Base-by-base conservation (phyloP, 192 early-diverging fungal genomes). In the Pilobolus umbonatus region DNA sequence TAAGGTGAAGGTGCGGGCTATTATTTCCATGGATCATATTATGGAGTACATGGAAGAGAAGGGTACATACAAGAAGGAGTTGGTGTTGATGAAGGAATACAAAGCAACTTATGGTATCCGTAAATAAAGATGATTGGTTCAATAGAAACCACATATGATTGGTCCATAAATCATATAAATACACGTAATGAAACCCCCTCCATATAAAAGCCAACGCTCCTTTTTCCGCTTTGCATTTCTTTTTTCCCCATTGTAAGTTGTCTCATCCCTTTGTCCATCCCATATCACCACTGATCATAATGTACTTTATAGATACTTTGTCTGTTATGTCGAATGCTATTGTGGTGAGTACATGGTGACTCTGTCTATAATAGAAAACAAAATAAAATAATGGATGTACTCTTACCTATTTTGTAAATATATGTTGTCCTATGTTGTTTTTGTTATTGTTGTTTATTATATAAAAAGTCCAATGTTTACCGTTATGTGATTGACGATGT, bases 401-500 rank as follows among this genome's bases (percentile, higher is more conserved):
- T n/a, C n/a, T n/a, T n/a, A n/a, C n/a, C n/a, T n/a, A n/a, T n/a
- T n/a, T n/a, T n/a, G n/a, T n/a, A n/a, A n/a, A n/a, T 1, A 38
- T 42, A 15, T 65, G 25, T 17, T 2, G 7, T 25, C 4, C 4
- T 31, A 19, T 31, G 1, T 44, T 31, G 10, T 1, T 25, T 12
- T 15, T 8, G 17, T 56, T 22, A 21, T 44, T 40, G 34, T 29
- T 40, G 2, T 22, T 28, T 28, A 2, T 47, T 25, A 30, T 52
- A 26, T 31, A 21, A 30, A 14, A 59, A 80, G 80, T 64, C 78
- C 4, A 67, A 69, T 42, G 76, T 90, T 40, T 98, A 98, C 71
- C 78, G 80, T 32, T 85, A 84, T 64, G 89, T 98, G 39, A 96
- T 98, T 61, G 86, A 91, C 74, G 93, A 98, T 60, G 96, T 98